phyloP scores from a whole-genome alignment of 2,329 filamentous ascomycete genomes.

The Aaosphaeria pasadenensis region DNA sequence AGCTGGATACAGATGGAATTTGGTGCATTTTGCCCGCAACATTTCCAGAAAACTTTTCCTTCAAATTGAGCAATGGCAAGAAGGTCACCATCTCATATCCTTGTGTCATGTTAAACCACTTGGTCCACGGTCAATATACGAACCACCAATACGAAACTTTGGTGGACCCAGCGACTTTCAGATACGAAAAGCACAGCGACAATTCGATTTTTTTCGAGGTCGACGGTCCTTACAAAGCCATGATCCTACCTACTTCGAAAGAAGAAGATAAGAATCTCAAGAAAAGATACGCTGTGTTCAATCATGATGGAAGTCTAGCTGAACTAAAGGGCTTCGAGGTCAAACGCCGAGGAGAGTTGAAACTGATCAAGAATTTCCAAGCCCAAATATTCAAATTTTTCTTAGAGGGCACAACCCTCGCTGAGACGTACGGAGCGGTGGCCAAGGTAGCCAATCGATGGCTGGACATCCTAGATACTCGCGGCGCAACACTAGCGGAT shows the following conservation, averaged over 20 bases:
- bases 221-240: constrained; percentile 94
- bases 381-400: constrained; percentile 99
- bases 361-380: constrained; percentile 99
- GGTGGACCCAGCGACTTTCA: constrained; percentile 72
- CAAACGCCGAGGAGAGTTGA: constrained; percentile 94
- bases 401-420: constrained; percentile 80
- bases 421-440: constrained; percentile 86
- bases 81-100: constrained; percentile 96
- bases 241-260: constrained; percentile 96
- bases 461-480: constrained; percentile 90
- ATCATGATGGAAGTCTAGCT: constrained; percentile 91
- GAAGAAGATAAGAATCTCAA: constrained; percentile 99
- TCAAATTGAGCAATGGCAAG: constrained; percentile 93
- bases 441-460: constrained; percentile 94
- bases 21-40: constrained; percentile 98
- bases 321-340: constrained; percentile 98
- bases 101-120: constrained; percentile 97
- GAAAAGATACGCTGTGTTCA: constrained; percentile 98
- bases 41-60: constrained; percentile 93
- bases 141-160: constrained; percentile 97
- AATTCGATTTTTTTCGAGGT: constrained; percentile 99
- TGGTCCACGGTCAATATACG: constrained; percentile 91
- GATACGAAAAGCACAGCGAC: constrained; percentile 95
- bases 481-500: constrained; percentile 85
- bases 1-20: constrained; percentile 97